Evolutionary conservation across 2,329 filamentous ascomycete species (phyloP), one percentile per base, ranked within the genome.

Genomic region (Fusarium xylarioides): DNA sequence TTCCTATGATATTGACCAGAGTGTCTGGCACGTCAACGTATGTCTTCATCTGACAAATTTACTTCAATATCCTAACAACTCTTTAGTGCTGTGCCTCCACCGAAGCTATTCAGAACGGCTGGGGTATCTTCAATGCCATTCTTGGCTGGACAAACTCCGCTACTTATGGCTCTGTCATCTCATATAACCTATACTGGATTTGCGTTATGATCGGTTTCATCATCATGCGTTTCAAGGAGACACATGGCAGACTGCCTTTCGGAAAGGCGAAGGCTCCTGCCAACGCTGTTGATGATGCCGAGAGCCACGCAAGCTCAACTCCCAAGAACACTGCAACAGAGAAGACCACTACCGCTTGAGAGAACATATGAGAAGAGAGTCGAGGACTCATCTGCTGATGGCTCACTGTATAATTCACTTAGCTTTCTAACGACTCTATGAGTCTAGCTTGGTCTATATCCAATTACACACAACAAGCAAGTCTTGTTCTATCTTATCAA

Each of bases 121-220:
- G 94, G 94, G 93, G 93, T 55, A 90, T 97, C 75, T 95, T 97
- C 87, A 95, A 97, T 77, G 91, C 93, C 66, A 86, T 97, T 59
- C 86, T 97, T 16, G 94, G 95, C 66, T 97, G 95, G 95, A 89
- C 91, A 69, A 97, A 97, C 84, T 94, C 92, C 18, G 95, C 93
- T 10, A 97, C 94, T 4, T 95, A 95, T 77, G 94, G 94, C 57
- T 95, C 93, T 2, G 92, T 97, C 72, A 90, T 97, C 71, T 91
- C 92, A 3, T 97, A 97, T 84, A 97, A 96, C 80, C 66, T 95
- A 21, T 97, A 97, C 84, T 97, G 94, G 95, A 82, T 96, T 56
- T 85, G 85, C 14, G 88, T 96, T 73, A 94, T 95, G 63, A 86
- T 94, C 21, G 87, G 86, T 10, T 93, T 95, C 79, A 68, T 90